Evolutionary conservation across 208 protist species (phyloP).

Genomic region (Borovskyia barvae): DNA sequence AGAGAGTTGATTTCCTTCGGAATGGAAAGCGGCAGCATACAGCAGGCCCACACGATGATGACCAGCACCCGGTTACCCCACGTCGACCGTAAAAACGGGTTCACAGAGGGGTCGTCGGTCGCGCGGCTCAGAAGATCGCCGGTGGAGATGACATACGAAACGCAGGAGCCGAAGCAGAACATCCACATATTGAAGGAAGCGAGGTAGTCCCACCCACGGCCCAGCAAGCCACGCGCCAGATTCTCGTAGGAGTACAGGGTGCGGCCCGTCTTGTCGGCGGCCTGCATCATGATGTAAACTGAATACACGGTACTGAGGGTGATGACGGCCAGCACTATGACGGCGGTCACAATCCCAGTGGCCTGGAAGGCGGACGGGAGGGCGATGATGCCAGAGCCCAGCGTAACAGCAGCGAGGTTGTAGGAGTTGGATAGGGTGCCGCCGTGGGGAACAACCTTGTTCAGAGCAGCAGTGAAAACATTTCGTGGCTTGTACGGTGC

Average conservation of each 20-base stretch:
- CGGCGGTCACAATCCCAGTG: constrained; percentile 45
- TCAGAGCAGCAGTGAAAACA: constrained; percentile 29
- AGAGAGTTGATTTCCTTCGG: constrained; percentile 87
- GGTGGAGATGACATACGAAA: constrained; percentile 83
- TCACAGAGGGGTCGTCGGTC: constrained; percentile 35
- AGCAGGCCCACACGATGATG: constrained; percentile 53
- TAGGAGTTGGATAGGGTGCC: constrained; percentile 64
- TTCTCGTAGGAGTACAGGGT: constrained; percentile 57
- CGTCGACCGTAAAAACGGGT: constrained; percentile 33
- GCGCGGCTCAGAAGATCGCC: constrained; percentile 55
- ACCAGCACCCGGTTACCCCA: constrained; percentile 64
- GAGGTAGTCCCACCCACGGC: constrained; percentile 74
- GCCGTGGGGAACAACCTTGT: constrained; percentile 66
- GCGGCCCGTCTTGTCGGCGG: constrained; percentile 60
- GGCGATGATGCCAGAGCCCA: constrained; percentile 76
- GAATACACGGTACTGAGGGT: constrained; percentile 77
- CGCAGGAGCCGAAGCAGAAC: constrained; percentile 82
- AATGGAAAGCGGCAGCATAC: constrained; percentile 80
- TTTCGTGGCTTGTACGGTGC: constrained; percentile 31
- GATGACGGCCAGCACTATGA: constrained; percentile 58
- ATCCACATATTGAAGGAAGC: constrained; percentile 74
- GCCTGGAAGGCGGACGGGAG: constrained; percentile 71
- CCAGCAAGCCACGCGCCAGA: constrained; percentile 63
- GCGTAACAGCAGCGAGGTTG: constrained; percentile 73
- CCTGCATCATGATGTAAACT: constrained; percentile 70